Evolutionary conservation across 31 red algal species (phyloP), one percentile per base, ranked within the genome.

Genomic region (Endocladia muricata): DNA sequence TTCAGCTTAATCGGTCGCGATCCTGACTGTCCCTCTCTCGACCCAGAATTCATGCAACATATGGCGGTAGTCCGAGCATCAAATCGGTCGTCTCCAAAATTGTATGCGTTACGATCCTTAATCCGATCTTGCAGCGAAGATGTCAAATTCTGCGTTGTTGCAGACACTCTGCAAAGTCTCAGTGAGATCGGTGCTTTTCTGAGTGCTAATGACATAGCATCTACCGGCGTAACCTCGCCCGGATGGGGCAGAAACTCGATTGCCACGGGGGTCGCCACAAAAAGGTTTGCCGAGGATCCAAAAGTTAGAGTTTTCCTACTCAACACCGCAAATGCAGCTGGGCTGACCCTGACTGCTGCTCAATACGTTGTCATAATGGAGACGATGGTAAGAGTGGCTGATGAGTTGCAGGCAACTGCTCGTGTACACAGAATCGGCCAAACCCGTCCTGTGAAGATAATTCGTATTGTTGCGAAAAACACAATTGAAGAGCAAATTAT

Each of bases 341-440:
- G 85, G 2, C 55, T 88, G 21, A 88, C 78, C 17, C 56, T 90
- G 19, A 90, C 78, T 48, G 86, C 70, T 13, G 86, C 86, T 8
- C 33, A 75, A 26, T 80, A 70, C 31, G 75, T 79, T 8, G 86
- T 90, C 1, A 82, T 90, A 31, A 37, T 90, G 55, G 86, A 82
- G 63, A 76, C 86, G 0, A 38, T 90, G 32, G 54, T 74, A 41
- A 41, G 86, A 5, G 72, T 74, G 25, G 64, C 86, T 9, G 86
- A 90, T 66, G 86, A 90, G 49, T 61, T 90, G 42, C 86, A 90
- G 55, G 86, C 86, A 33, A 22, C 86, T 1, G 69, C 86, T 9
- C 77, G 86, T 31, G 86, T 90, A 15, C 86, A 90, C 58, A 49
- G 85, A 5, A 88, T 88, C 68, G 85, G 85, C 2, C 85, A 88